Conservation (phyloP, 2,329 filamentous ascomycete species). For the Fusarium sterilihyphosum region DNA sequence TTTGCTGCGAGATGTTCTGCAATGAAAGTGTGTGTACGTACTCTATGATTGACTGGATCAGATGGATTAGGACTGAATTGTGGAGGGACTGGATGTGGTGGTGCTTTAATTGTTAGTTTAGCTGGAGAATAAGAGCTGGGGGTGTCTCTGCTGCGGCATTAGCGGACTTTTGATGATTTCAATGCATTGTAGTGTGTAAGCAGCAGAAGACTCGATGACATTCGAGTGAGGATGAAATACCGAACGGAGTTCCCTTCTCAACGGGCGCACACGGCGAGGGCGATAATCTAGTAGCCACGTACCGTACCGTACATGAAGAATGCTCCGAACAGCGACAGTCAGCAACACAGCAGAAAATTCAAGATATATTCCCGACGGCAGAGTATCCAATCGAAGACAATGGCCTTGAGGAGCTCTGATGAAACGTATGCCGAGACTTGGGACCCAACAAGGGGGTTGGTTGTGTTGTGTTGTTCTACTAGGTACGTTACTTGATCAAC, state of each 20-base stretch:
- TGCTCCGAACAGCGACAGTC: background rate
- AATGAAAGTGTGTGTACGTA: background rate
- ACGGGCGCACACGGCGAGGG: slow-evolving; percentile 20
- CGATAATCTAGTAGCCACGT: slow-evolving; percentile 2
- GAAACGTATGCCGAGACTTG: slow-evolving; percentile 35
- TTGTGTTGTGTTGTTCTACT: background rate
- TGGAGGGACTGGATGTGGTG: slow-evolving; percentile 13
- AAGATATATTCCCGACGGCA: slow-evolving; percentile 19
- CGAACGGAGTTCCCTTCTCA: slow-evolving; percentile 12
- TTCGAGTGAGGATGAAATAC: background rate
- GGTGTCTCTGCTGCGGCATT: slow-evolving; percentile 18
- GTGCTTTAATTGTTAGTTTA: slow-evolving; percentile 26
- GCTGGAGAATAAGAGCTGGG: slow-evolving; percentile 10
- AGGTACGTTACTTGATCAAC: background rate
- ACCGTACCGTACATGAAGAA: background rate
- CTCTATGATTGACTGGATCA: background rate
- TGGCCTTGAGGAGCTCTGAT: slow-evolving; percentile 21
- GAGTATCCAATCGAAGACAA: slow-evolving; percentile 20
- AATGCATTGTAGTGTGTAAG: slow-evolving; percentile 17
- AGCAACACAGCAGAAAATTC: background rate
- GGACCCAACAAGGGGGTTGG: slow-evolving; percentile 13
- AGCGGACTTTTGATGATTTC: slow-evolving; percentile 24
- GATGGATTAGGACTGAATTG: background rate
- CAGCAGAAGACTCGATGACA: slow-evolving; percentile 20
- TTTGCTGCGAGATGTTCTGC: background rate